These are phyloP conservation scores for Radiomyces spectabilis DNA, from an alignment of 192 early-diverging fungal species.

Conservation along the genomic window DNA sequence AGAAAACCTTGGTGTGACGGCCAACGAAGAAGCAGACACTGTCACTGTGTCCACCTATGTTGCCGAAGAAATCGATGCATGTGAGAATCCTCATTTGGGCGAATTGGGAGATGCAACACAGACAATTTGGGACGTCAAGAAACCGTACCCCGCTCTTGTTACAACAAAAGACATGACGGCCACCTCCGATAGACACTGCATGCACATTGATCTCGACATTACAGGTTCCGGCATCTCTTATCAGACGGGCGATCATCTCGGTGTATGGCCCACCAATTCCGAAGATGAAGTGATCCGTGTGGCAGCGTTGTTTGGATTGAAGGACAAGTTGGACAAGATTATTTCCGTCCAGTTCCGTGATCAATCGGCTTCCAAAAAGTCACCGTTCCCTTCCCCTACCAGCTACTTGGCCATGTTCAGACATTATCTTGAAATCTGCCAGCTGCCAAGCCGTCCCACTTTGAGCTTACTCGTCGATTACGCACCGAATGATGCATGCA, in stretches of 20 bases:
- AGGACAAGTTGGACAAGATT: slow-evolving; percentile 58
- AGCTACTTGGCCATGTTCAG: slow-evolving; percentile 78
- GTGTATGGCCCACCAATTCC: slow-evolving; percentile 81
- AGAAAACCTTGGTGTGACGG: slow-evolving; percentile 51
- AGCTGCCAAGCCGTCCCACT: slow-evolving; percentile 56
- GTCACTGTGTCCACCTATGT: not conserved
- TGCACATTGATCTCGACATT: slow-evolving; percentile 90
- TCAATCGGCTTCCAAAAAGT: slow-evolving; percentile 62
- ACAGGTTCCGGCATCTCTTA: slow-evolving; percentile 74
- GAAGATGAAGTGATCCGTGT: slow-evolving; percentile 62
- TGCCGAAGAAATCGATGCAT: too few species aligned
- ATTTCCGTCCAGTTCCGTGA: slow-evolving; percentile 65
- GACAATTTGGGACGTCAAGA: slow-evolving; percentile 71
- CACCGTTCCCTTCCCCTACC: slow-evolving; percentile 81
- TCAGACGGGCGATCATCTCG: slow-evolving; percentile 90
- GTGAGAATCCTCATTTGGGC: too few species aligned
- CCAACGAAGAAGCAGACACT: not conserved
- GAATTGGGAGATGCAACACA: slow-evolving; percentile 5
- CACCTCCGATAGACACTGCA: slow-evolving; percentile 64
- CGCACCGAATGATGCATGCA: slow-evolving; percentile 44
- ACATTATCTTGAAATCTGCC: slow-evolving; percentile 84
- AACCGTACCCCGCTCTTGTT: slow-evolving; percentile 74
- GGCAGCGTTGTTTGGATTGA: slow-evolving; percentile 53
- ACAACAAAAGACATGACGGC: slow-evolving; percentile 60
- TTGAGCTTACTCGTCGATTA: slow-evolving; percentile 51